Evolutionary conservation across 1,284 basidiomycete species (phyloP), one percentile per base, ranked within the genome.

Genomic region (Marasmius oreades): DNA sequence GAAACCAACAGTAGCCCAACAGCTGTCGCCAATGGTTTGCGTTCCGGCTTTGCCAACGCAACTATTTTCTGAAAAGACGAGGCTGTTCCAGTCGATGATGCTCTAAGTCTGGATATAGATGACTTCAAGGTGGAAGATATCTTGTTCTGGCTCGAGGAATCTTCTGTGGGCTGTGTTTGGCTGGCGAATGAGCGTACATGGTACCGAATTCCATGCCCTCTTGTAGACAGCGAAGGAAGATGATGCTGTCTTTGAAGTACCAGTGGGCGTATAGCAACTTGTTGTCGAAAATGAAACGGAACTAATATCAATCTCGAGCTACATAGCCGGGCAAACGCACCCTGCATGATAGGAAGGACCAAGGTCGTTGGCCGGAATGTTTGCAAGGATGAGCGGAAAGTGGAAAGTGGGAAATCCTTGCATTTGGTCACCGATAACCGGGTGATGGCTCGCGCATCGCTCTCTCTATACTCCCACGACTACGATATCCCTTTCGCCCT

Each of bases 21-120:
- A 7, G 93, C 93, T 28, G 85, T 77, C 0, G 79, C 63, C 3
- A 96, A 76, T 2, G 88, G 84, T 62, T 84, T 89, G 63, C 76
- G 78, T 72, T 96, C 94, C 0, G 92, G 89, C 62, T 77, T 84
- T 0, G 93, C 92, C 24, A 97, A 82, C 1, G 85, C 71, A 8
- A 88, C 63, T 26, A 95, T 85, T 69, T 93, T 93, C 57, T 78
- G 73, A 58, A 95, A 79, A 0, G 86, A 90, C 0, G 88, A 85
- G 14, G 74, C 67, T 47, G 71, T 77, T 58, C 66, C 65, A 24
- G 72, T 20, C 5, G 45, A 64, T 16, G 73, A 61, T 6, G 73
- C 66, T n/a, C 69, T 43, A 2, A 68, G 56, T 0, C 62, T 34
- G 0, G 73, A 70, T 28, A 76, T 46, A 26, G 61, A 43, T 5